A percentile compares a stretch with the other conserved stretches of the same genome.
These are phyloP conservation scores for Cyclocybe cylindracea DNA, from an alignment of 768 basidiomycete species.

Conservation along the genomic window DNA sequence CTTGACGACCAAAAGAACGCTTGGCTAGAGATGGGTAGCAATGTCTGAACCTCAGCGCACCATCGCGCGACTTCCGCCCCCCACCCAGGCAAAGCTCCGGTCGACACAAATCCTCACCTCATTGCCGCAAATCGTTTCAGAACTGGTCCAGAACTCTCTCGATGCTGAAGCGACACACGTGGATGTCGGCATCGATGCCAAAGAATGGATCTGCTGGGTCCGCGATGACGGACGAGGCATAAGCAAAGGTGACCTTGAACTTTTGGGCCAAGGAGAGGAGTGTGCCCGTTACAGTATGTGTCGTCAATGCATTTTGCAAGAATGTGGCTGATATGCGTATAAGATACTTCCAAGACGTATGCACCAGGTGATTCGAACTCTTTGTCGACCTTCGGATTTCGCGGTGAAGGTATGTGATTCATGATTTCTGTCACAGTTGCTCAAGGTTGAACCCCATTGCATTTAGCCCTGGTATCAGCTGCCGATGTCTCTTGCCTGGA, in stretches of 20 bases:
- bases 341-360: slow-evolving; percentile 78
- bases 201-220: slow-evolving; percentile 83
- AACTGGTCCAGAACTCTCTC: slow-evolving; percentile 88
- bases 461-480: slow-evolving; percentile 78
- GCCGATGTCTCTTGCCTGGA: slow-evolving; percentile 80
- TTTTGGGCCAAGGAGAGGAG: slow-evolving; percentile 52
- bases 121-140: slow-evolving; percentile 74
- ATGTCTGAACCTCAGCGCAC: slow-evolving; percentile 16
- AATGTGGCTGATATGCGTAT: not conserved
- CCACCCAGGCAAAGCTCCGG: slow-evolving; percentile 73
- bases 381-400: slow-evolving; percentile 79
- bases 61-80: slow-evolving; percentile 52
- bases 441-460: not conserved
- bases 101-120: slow-evolving; percentile 86
- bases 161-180: slow-evolving; percentile 76
- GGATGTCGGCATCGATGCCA: slow-evolving; percentile 71
- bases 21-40: slow-evolving; percentile 14
- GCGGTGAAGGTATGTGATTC: slow-evolving; percentile 77
- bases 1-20: not conserved
- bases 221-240: slow-evolving; percentile 86
- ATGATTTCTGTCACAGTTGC: not conserved
- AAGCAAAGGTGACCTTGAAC: slow-evolving; percentile 52
- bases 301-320: not conserved
- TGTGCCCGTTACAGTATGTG: slow-evolving; percentile 71
- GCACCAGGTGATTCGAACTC: slow-evolving; percentile 47